phyloP scores from a whole-genome alignment of 2,329 filamentous ascomycete genomes.

The Aspergillus unguis region DNA sequence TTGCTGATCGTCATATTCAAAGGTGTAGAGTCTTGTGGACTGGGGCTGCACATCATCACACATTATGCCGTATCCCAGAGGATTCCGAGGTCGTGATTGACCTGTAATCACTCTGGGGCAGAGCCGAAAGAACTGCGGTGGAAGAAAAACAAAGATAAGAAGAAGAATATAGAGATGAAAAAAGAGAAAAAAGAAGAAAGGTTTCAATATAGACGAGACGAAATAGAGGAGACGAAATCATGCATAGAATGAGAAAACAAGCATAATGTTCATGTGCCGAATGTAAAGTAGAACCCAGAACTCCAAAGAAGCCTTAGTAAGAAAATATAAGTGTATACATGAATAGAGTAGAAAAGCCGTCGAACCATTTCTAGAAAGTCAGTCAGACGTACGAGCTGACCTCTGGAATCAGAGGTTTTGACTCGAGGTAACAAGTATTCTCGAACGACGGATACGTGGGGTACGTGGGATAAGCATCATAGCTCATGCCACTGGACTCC shows the following conservation, averaged over 20 bases:
- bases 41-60: slow-evolving; percentile 21
- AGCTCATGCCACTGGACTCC: slow-evolving; percentile 28
- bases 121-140: slow-evolving; percentile 9
- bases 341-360: slow-evolving; percentile 4
- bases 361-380: slow-evolving; percentile 3
- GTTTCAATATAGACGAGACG: background rate
- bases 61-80: slow-evolving; percentile 23
- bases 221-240: background rate
- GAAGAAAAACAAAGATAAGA: slow-evolving; percentile 3
- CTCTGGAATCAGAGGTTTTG: slow-evolving; percentile 32
- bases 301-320: background rate
- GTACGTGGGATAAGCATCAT: slow-evolving; percentile 26
- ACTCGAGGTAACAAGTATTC: slow-evolving; percentile 30
- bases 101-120: background rate
- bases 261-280: slow-evolving; percentile 6
- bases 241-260: background rate
- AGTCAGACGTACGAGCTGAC: slow-evolving; percentile 38
- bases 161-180: slow-evolving; percentile 9
- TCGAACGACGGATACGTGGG: slow-evolving; percentile 31
- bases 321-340: slow-evolving; percentile 2
- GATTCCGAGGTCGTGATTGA: slow-evolving; percentile 3
- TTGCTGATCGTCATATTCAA: slow-evolving; percentile 19
- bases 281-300: slow-evolving; percentile 1
- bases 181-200: slow-evolving; percentile 4
- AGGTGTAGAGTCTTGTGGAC: slow-evolving; percentile 13